These are phyloP conservation scores for Pythium grandisporangium DNA, from an alignment of 352 stramenopile species.

Conservation along the genomic window DNA sequence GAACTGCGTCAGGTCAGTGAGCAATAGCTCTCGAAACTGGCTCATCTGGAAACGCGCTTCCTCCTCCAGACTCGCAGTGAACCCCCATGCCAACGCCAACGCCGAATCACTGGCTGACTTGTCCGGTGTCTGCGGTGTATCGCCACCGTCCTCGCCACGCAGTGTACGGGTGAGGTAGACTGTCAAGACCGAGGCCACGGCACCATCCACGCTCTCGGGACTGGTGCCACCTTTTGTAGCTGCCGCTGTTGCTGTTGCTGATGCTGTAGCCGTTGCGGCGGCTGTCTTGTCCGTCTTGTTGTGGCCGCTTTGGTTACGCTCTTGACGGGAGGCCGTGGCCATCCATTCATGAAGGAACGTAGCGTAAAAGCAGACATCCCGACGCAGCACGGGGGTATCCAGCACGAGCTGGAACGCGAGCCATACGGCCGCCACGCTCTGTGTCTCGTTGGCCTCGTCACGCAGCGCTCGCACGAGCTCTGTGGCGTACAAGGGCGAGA, in stretches of 20 bases:
- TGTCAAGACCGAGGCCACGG: too few relatives aligned
- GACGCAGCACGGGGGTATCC: conserved; percentile 6
- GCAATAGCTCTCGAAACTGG: conserved; percentile 10
- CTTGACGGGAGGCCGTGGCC: conserved; percentile 1
- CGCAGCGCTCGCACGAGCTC: conserved; percentile 7
- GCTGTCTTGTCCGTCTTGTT: too few relatives aligned
- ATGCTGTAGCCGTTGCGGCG: too few relatives aligned
- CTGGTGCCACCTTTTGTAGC: too few relatives aligned
- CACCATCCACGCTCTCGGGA: too few relatives aligned
- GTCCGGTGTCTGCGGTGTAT: too few relatives aligned
- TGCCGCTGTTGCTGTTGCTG: too few relatives aligned
- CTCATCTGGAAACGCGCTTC: conserved; percentile 12
- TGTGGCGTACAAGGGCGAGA: conserved; percentile 28
- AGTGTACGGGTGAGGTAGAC: too few relatives aligned
- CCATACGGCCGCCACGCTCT: conserved; percentile 2
- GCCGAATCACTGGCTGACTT: too few relatives aligned
- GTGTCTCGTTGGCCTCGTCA: neutral
- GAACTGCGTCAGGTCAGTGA: conserved; percentile 11
- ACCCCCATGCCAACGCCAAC: neutral
- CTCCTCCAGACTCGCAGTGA: conserved; percentile 6
- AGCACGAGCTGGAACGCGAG: conserved; percentile 16
- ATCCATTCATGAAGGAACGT: conserved; percentile 41
- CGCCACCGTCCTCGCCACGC: too few relatives aligned
- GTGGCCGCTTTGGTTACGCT: too few relatives aligned
- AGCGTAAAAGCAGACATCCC: conserved; percentile 14